Evolutionary conservation across 2,329 filamentous ascomycete species (phyloP).

Genomic region (Podosphaera aphanis): DNA sequence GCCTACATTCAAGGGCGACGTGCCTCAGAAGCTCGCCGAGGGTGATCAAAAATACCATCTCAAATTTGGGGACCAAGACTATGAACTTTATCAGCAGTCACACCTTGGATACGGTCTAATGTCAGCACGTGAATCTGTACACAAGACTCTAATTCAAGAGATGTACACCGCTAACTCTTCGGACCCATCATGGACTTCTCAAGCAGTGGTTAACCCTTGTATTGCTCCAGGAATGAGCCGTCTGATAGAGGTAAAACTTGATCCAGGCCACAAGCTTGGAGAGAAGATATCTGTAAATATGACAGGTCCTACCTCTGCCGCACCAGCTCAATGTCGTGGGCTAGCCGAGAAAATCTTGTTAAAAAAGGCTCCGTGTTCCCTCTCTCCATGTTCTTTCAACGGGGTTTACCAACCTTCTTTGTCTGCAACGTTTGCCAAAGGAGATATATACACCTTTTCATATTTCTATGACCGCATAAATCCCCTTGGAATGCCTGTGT

Average conservation of each 20-base stretch:
- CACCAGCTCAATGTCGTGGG: conserved; percentile 69
- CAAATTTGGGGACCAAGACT: conserved; percentile 70
- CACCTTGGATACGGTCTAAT: conserved; percentile 94
- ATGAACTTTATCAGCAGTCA: conserved; percentile 91
- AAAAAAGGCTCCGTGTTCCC: conserved; percentile 60
- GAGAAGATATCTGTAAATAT: conserved; percentile 51
- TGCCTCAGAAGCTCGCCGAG: conserved; percentile 63
- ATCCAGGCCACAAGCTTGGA: conserved; percentile 40
- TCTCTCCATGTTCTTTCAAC: conserved; percentile 95
- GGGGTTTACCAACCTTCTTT: conserved; percentile 85
- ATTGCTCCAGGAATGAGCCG: conserved; percentile 59
- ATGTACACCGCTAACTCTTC: conserved; percentile 38
- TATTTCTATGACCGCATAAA: conserved; percentile 95
- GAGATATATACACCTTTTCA: conserved; percentile 89
- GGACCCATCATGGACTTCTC: conserved; percentile 42
- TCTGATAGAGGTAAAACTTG: conserved; percentile 48
- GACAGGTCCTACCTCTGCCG: conserved; percentile 53
- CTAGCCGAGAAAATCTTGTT: conserved; percentile 75
- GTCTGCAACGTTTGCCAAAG: conserved; percentile 70
- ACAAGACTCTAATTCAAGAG: conserved; percentile 50
- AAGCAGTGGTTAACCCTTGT: conserved; percentile 63
- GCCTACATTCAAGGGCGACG: conserved; percentile 59
- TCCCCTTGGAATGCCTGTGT: conserved; percentile 93
- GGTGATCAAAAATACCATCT: conserved; percentile 94
- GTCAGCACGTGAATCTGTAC: conserved; percentile 73